phyloP scores from a whole-genome alignment of 331 rosid species.

The Quercus tomentella region DNA sequence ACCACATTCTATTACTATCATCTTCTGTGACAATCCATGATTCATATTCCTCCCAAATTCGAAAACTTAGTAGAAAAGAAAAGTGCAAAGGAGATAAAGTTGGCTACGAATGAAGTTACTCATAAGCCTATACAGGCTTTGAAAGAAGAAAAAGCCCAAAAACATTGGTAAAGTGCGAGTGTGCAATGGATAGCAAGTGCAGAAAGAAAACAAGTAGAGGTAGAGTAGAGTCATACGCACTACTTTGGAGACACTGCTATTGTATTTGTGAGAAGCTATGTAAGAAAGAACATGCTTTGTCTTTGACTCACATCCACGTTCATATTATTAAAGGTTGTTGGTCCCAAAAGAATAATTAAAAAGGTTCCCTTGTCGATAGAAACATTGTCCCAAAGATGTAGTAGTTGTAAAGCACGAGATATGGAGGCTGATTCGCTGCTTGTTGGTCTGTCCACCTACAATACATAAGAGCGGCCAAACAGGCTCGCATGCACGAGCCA shows the following conservation, averaged over 20 bases:
- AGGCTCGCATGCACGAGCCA: slow-evolving; percentile 12
- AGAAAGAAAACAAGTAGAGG: slow-evolving; percentile 5
- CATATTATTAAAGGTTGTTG: background rate
- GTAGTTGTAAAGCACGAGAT: background rate
- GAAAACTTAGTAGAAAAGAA: too few relatives aligned
- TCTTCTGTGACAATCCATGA: background rate
- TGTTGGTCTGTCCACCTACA: background rate
- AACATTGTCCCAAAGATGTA: background rate
- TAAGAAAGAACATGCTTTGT: background rate
- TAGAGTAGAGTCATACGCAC: background rate
- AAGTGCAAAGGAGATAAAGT: background rate
- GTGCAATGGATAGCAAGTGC: slow-evolving; percentile 1
- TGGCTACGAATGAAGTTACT: background rate
- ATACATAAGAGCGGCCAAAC: background rate
- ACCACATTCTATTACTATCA: background rate
- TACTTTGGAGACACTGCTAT: slow-evolving; percentile 6
- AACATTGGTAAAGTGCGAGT: slow-evolving; percentile 14
- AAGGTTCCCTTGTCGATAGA: background rate
- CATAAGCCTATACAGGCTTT: background rate
- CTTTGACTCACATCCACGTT: background rate
- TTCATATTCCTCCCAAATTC: background rate
- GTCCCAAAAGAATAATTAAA: background rate
- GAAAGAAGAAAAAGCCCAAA: slow-evolving; percentile 6
- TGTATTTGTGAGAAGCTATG: background rate
- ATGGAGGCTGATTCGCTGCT: background rate